Base-by-base conservation (phyloP, 176 grass and related monocot genomes). In the Musa acuminata region DNA sequence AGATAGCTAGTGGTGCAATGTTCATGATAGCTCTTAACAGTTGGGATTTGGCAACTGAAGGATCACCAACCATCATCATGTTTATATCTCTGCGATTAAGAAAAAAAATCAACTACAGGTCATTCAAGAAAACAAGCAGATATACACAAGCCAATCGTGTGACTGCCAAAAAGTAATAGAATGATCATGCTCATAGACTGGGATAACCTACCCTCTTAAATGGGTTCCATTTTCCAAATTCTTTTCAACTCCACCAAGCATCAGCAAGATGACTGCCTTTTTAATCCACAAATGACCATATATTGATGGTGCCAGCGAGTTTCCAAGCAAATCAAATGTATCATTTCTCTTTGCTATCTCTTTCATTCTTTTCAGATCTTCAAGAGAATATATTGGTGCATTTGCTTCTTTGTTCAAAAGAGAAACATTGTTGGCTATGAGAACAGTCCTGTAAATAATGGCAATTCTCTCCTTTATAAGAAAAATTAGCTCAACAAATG, bases 31-130 rank as follows among this genome's bases (percentile, higher is more conserved):
- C 95, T 85, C 95, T 87, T 80, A 99, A 79, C 27, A 99, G 90
- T 80, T 94, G 95, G 50, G 95, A 99, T 77, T 99, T 99, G 49
- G 95, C 95, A 80, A 99, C 95, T 29, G 90, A 99, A 82, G 95
- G 90, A 85, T 99, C 90, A 73, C 95, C 95, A 27, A 94, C 95
- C 90, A 99, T 99, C 95, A 99, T 99, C 95, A 99, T 99, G 76
- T 99, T 99, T 87, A 99, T 89, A 83, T 99, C 95, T 75, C 95
- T 99, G 78, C 26, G 87, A 14, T 62, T 43, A 29, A 52, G 85
- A 11, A 88, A 16, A 83, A 14, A 25, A 69, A 55, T 67, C 51
- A 67, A 19, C 23, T 26, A 52, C 29, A 78, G 1, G 2, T 13
- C 22, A 67, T 19, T n/a, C 6, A 11, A 49, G 17, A 62, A 50